phyloP scores from a whole-genome alignment of 2,329 filamentous ascomycete genomes.

The Chaetomiaceae sp. region DNA sequence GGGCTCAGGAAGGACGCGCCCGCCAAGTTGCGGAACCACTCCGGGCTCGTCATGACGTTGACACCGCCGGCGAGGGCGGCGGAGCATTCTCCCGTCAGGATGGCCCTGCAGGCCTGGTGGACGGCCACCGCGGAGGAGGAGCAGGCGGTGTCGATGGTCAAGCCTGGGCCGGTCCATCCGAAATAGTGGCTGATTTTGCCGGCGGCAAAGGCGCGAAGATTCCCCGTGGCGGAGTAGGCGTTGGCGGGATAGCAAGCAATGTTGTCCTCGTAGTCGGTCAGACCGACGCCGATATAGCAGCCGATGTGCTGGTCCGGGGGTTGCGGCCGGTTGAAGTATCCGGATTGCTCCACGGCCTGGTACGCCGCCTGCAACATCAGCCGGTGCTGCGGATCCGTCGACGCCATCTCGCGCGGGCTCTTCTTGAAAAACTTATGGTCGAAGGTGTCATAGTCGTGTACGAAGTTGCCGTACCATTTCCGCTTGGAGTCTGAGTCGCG shows the following conservation, averaged over 20 bases:
- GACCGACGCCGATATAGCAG: constrained; percentile 32
- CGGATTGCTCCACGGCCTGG: constrained; percentile 31
- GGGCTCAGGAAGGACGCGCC: constrained; percentile 22
- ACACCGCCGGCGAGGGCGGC: constrained; percentile 35
- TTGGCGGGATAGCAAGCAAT: constrained; percentile 29
- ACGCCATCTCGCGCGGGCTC: constrained; percentile 33
- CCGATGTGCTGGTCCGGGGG: constrained; percentile 26
- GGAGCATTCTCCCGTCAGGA: constrained; percentile 28
- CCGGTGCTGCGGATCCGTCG: constrained; percentile 39
- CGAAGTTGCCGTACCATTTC: constrained; percentile 22
- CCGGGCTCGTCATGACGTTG: constrained; percentile 31
- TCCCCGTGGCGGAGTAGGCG: constrained; percentile 31
- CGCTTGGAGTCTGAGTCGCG: neutral
- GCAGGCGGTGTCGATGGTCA: constrained; percentile 34
- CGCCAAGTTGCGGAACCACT: constrained; percentile 21
- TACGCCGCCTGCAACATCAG: constrained; percentile 37
- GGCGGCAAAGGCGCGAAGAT: constrained; percentile 28
- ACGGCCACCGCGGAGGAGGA: constrained; percentile 32
- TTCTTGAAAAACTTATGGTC: constrained; percentile 39
- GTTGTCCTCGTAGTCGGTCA: constrained; percentile 37
- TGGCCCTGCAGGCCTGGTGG: constrained; percentile 27
- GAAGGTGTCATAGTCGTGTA: constrained; percentile 27
- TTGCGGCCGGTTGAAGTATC: constrained; percentile 19
- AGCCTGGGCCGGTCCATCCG: constrained; percentile 31
- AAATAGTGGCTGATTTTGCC: constrained; percentile 32